Evolutionary conservation across 768 basidiomycete species (phyloP).

Genomic region (Collybiopsis confluens): DNA sequence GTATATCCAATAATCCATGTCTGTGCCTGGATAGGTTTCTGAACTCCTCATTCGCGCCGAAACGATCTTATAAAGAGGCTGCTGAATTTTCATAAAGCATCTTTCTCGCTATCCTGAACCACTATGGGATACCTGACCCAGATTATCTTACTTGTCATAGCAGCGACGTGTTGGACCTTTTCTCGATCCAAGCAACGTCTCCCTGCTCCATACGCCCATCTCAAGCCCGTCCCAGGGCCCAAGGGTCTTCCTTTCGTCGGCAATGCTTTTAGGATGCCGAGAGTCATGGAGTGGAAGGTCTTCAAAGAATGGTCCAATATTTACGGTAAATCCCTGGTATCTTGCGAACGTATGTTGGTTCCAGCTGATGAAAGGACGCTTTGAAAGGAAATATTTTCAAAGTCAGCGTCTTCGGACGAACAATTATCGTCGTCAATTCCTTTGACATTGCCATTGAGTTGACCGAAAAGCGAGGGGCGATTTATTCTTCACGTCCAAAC

Average conservation of each 20-base stretch:
- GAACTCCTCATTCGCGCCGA: too few relatives aligned
- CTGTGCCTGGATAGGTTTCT: too few relatives aligned
- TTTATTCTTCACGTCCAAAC: slow-evolving; percentile 29
- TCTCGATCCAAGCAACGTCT: neutral
- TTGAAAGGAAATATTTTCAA: slow-evolving; percentile 1
- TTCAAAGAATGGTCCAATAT: slow-evolving; percentile 26
- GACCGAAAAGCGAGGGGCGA: slow-evolving; percentile 35
- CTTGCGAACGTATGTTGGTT: neutral
- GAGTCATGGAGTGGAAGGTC: slow-evolving; percentile 22
- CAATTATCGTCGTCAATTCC: slow-evolving; percentile 28
- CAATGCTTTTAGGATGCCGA: slow-evolving; percentile 23
- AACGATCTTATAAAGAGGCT: too few relatives aligned
- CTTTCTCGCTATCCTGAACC: too few relatives aligned
- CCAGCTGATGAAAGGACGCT: neutral
- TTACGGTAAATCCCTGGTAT: slow-evolving; percentile 20
- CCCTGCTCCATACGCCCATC: neutral
- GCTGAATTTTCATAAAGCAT: too few relatives aligned
- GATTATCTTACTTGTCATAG: neutral
- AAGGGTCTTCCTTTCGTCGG: slow-evolving; percentile 25
- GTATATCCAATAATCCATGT: too few relatives aligned
- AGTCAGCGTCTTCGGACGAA: slow-evolving; percentile 13
- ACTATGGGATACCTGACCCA: neutral
- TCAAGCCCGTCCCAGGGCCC: slow-evolving; percentile 22
- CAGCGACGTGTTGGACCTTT: neutral
- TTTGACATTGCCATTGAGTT: slow-evolving; percentile 33